A percentile compares a stretch with the other conserved stretches of the same genome.
These are phyloP conservation scores for Naegleria lovaniensis DNA, from an alignment of 208 protist species.

Conservation along the genomic window DNA sequence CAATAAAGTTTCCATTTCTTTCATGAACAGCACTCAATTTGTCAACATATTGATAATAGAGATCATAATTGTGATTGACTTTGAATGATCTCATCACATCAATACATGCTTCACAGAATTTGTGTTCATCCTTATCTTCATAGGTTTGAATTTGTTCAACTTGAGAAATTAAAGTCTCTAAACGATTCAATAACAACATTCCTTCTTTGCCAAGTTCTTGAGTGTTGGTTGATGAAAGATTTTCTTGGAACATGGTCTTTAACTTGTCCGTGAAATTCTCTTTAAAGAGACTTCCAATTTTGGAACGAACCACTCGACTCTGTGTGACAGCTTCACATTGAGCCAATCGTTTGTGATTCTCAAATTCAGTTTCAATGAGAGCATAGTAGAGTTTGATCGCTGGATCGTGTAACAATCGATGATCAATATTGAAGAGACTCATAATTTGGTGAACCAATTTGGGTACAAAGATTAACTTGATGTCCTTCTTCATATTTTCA, in stretches of 20 bases:
- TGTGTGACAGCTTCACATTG: slow-evolving; percentile 6
- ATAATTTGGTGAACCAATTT: neutral
- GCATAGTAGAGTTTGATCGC: neutral
- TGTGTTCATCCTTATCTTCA: slow-evolving; percentile 16
- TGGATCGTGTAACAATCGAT: neutral
- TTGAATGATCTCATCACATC: slow-evolving; percentile 16
- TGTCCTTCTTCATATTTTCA: neutral
- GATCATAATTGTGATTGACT: neutral
- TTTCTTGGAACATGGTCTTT: neutral
- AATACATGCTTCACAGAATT: neutral
- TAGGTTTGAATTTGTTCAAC: slow-evolving; percentile 14
- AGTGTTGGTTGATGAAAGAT: neutral
- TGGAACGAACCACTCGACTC: neutral
- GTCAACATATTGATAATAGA: slow-evolving; percentile 23
- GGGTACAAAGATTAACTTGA: neutral
- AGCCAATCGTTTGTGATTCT: neutral
- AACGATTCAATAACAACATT: neutral
- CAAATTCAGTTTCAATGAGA: neutral
- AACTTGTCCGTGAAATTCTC: neutral
- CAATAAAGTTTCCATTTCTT: slow-evolving; percentile 16
- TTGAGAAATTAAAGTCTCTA: neutral
- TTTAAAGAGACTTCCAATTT: neutral
- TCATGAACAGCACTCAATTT: neutral
- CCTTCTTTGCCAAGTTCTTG: neutral
- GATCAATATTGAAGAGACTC: neutral